Evolutionary conservation across 2,329 filamentous ascomycete genomes (phyloP).

Genomic region (Zalaria sp.): DNA sequence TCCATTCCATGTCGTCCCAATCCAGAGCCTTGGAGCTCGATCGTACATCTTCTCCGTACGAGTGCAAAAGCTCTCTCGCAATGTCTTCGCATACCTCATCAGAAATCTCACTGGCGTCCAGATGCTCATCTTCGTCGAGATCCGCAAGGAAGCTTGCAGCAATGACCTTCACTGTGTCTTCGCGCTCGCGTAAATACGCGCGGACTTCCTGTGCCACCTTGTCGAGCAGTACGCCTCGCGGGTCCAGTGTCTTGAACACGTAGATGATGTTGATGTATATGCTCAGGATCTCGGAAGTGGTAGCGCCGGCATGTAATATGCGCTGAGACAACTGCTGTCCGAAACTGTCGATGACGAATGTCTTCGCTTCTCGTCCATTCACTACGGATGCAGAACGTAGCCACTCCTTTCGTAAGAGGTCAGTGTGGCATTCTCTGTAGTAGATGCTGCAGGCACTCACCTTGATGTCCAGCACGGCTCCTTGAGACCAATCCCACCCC

Average conservation of each 20-base stretch:
- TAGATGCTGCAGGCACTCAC: conserved; percentile 7
- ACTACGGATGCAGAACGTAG: conserved; percentile 36
- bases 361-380: conserved; percentile 51
- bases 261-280: conserved; percentile 70
- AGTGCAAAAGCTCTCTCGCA: conserved; percentile 49
- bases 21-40: conserved; percentile 50
- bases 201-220: conserved; percentile 60
- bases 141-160: conserved; percentile 59
- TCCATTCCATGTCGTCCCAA: conserved; percentile 88
- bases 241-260: conserved; percentile 60
- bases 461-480: conserved; percentile 60
- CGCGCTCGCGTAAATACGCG: conserved; percentile 60
- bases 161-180: conserved; percentile 66
- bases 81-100: conserved; percentile 49
- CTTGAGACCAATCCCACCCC: conserved; percentile 56
- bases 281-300: conserved; percentile 60
- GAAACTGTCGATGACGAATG: conserved; percentile 57
- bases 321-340: conserved; percentile 49
- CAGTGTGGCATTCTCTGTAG: neutral
- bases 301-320: conserved; percentile 61
- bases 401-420: conserved; percentile 21
- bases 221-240: conserved; percentile 63
- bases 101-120: conserved; percentile 23
- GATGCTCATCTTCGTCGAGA: conserved; percentile 30
- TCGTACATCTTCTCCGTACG: conserved; percentile 35